Base-by-base conservation (phyloP, 2,329 filamentous ascomycete species). In the Monilinia fructigena region DNA sequence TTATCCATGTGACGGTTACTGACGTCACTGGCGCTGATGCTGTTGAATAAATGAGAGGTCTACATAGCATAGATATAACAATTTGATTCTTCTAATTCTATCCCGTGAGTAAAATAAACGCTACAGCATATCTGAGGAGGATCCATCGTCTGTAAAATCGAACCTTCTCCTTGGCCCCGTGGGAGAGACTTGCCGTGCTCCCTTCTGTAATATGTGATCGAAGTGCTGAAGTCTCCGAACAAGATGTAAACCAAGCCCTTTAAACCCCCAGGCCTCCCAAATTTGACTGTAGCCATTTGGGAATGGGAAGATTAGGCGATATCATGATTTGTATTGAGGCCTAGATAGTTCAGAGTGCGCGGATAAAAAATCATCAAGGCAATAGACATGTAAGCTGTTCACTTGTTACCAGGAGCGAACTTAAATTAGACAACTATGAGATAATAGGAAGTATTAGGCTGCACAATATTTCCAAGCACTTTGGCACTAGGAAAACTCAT, bases 211-310 rank as follows among this genome's bases (percentile, higher is more conserved):
- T 26, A 59, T 23, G 10, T 48, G 28, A n/a, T 58, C 45, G 31
- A 42, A 58, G n/a, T 65, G 38, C 28, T 45, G n/a, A 28, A 28
- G 8, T 4, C 35, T 26, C 12, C 31, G 8, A 26, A 18, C 10
- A 20, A n/a, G 28, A 52, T 42, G 28, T 42, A 65, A 54, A 7
- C 63, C 54, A 1, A 59, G 23, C 16, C 35, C 45, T 28, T 56
- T 28, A 3, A 3, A 59, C 59, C 6, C 59, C 54, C 11, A 48
- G 4, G 20, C 59, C 35, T 11, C 31, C 54, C 23, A 23, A 35
- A 65, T 23, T n/a, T 48, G 42, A 28, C 54, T 45, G 12, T 55
- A 65, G 8, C 42, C 20, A 26, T 31, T 23, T 53, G 63, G 63
- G 1, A 59, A 65, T 23, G 14, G 14, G 23, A 60, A 31, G 35